Conservation (phyloP, 768 basidiomycete genomes). For the Boletus reticuloceps region DNA sequence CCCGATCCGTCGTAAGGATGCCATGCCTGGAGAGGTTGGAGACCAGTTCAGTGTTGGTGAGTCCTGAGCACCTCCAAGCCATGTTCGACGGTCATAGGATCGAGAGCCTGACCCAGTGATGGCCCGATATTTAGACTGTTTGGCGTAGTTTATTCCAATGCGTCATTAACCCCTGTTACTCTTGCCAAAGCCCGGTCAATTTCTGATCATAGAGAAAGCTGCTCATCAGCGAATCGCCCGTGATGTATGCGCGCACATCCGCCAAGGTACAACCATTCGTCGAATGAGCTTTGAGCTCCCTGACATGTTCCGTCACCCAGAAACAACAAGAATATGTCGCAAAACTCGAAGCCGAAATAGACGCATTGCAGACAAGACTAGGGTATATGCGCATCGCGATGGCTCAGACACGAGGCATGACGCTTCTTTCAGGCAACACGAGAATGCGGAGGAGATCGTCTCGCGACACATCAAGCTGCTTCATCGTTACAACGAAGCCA, state of each 20-base stretch:
- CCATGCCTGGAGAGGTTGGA: constrained; percentile 54
- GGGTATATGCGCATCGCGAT: constrained; percentile 34
- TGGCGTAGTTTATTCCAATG: constrained; percentile 5
- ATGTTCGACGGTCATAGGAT: constrained; percentile 35
- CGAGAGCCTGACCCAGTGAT: background rate
- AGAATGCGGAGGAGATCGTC: constrained; percentile 57
- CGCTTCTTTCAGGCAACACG: constrained; percentile 30
- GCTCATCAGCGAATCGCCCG: too few species aligned
- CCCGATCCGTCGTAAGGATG: constrained; percentile 55
- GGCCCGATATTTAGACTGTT: constrained; percentile 10
- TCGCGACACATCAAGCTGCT: constrained; percentile 68
- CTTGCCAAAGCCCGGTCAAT: too few species aligned
- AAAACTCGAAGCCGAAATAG: constrained; percentile 48
- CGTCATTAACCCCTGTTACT: constrained; percentile 6
- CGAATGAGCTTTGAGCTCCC: too few species aligned
- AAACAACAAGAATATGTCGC: constrained; percentile 49
- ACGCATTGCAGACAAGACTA: constrained; percentile 43
- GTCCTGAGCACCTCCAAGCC: constrained; percentile 82
- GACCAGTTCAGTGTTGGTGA: constrained; percentile 70
- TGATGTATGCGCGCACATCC: constrained; percentile 31
- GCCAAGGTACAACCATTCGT: constrained; percentile 22
- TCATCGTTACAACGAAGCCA: constrained; percentile 78
- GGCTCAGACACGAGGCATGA: background rate
- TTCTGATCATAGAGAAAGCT: background rate
- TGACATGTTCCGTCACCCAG: constrained; percentile 26